phyloP scores from a whole-genome alignment of 176 grass and related monocot genomes.

The Oryza longistaminata region DNA sequence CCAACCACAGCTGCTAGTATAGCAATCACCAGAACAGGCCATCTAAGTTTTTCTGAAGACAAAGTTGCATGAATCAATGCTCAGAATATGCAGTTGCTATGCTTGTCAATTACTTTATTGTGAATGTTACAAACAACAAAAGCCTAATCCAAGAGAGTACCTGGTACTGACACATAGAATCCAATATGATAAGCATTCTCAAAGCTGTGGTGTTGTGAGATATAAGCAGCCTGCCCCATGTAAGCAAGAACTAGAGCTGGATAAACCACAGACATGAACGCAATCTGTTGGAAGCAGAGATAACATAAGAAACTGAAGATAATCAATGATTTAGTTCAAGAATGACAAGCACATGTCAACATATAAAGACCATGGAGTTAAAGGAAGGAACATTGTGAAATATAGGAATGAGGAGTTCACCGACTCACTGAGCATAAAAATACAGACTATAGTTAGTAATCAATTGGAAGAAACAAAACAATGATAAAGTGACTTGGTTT shows the following conservation, averaged over 20 bases:
- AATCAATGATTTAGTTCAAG: not conserved
- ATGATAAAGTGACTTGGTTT: not conserved
- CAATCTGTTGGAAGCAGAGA: slow-evolving; percentile 61
- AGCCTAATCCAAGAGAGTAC: slow-evolving; percentile 42
- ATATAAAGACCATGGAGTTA: not conserved
- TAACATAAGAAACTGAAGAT: slow-evolving; percentile 24
- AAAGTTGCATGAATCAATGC: slow-evolving; percentile 23
- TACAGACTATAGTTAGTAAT: not conserved
- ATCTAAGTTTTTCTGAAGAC: slow-evolving; percentile 86
- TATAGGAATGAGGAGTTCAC: not conserved
- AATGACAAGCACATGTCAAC: slow-evolving; percentile 6
- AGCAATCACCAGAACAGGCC: slow-evolving; percentile 92
- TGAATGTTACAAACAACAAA: slow-evolving; percentile 3
- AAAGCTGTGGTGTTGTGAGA: slow-evolving; percentile 89
- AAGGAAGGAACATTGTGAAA: not conserved
- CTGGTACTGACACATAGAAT: slow-evolving; percentile 99
- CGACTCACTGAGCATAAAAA: too few species aligned
- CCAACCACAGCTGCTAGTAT: slow-evolving; percentile 91
- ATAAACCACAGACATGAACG: slow-evolving; percentile 87
- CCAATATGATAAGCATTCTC: slow-evolving; percentile 85
- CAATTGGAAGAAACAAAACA: not conserved
- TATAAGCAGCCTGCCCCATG: slow-evolving; percentile 97
- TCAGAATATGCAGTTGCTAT: not conserved
- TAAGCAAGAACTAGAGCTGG: slow-evolving; percentile 91
- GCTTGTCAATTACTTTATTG: not conserved